Evolutionary conservation across 208 protist species (phyloP), one percentile per base, ranked within the genome.

Genomic region (Wallacemonas sp.): DNA sequence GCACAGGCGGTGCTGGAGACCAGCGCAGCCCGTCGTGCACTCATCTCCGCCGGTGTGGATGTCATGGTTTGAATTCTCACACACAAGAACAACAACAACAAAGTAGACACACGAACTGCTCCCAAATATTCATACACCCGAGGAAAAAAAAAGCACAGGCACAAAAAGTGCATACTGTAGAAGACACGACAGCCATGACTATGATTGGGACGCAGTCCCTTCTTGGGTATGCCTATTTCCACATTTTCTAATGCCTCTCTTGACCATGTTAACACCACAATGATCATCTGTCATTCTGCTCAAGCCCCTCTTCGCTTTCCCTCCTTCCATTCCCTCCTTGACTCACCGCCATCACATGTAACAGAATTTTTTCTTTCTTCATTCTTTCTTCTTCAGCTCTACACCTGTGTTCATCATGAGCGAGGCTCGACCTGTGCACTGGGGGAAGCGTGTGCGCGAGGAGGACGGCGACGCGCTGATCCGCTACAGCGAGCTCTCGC

Each of bases 401-500:
- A 12, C 55, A 46, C 28, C 28, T 25, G 49, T n/a, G 57, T 7
- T 54, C 36, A 46, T 14, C 18, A 69, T 80, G 50, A 57, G 55
- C 25, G 61, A 74, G 57, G 36, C 25, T 26, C 1, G 45, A 39
- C 65, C 4, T 61, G 66, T 65, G n/a, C 68, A 74, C 61, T 81
- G 79, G 79, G 72, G 79, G 23, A 91, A 91, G 70, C 79, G 85
- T 4, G 62, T 57, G 18, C 81, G 85, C 45, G 65, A 79, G 32
- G 69, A 70, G 29, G 69, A 61, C 31, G 59, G 72, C 18, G 74
- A 69, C 2, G 31, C 70, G 16, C 79, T 85, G 41, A 71, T 87
- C 14, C 91, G 86, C 22, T 96, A 92, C 73, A 88, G 84, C 67
- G 87, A 93, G 16, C 72, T 97, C 2, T 52, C 78, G 3, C 82